These are phyloP conservation scores for Dendrocalamus latiflorus DNA, from an alignment of 202 grass and related monocot species.

Conservation along the genomic window DNA sequence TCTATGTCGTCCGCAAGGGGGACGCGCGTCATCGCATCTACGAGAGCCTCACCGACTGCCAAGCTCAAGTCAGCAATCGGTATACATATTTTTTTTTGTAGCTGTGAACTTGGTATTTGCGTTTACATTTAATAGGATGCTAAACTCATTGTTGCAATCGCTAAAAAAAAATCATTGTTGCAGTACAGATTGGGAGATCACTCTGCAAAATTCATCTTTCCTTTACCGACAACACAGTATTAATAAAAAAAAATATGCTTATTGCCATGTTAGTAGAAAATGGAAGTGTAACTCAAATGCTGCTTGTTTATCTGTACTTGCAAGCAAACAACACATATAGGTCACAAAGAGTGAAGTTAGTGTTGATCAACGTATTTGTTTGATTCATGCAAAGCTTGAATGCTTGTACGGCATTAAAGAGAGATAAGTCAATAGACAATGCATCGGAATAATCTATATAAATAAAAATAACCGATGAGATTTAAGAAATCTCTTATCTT, in stretches of 20 bases:
- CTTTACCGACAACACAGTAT: background rate
- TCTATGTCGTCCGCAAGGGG: constrained; percentile 81
- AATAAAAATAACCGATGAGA: no score
- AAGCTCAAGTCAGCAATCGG: constrained; percentile 86
- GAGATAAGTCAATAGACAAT: no score
- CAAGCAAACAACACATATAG: no score
- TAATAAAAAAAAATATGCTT: background rate
- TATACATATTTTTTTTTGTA: background rate
- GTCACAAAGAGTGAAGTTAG: no score
- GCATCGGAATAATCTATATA: no score
- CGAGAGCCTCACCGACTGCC: constrained; percentile 65
- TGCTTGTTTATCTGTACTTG: no score
- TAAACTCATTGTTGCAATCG: background rate
- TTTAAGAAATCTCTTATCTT: no score
- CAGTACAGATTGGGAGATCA: background rate
- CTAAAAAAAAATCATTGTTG: background rate
- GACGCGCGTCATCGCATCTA: constrained; percentile 50
- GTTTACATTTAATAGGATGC: background rate
- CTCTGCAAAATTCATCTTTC: background rate
- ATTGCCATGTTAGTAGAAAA: background rate
- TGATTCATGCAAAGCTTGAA: no score
- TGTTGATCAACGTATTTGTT: no score
- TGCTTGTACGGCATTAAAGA: no score
- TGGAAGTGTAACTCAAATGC: no score
- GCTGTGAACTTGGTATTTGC: background rate